Percentiles rank a stretch among this genome's conserved stretches.
These are phyloP conservation scores for Dichomitus squalens DNA, from an alignment of 1,284 basidiomycete genomes.

Conservation along the genomic window DNA sequence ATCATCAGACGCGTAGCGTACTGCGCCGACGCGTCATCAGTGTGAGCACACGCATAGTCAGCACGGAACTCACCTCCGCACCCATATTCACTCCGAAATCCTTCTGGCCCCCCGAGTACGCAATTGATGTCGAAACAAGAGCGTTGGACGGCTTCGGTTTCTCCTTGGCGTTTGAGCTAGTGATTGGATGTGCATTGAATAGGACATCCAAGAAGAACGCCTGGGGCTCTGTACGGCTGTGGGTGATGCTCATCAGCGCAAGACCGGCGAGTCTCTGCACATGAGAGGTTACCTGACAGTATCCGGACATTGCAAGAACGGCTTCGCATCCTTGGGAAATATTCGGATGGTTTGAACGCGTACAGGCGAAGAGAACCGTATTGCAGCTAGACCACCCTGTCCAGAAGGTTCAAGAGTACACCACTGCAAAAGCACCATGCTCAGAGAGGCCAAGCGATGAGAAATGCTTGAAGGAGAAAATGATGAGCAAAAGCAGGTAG, in stretches of 20 bases:
- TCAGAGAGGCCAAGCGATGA: background rate
- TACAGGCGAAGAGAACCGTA: constrained; percentile 65
- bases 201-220: constrained; percentile 73
- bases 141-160: constrained; percentile 64
- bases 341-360: constrained; percentile 63
- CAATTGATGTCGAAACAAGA: constrained; percentile 69
- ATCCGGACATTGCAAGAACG: constrained; percentile 61
- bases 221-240: constrained; percentile 63
- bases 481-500: background rate
- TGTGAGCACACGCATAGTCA: background rate
- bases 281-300: constrained; percentile 61
- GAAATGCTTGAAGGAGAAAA: background rate
- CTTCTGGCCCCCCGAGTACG: constrained; percentile 68
- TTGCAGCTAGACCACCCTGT: constrained; percentile 58
- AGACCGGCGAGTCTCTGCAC: background rate
- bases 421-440: constrained; percentile 61
- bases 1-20: constrained; percentile 79
- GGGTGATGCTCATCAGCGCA: background rate
- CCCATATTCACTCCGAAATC: constrained; percentile 75
- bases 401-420: constrained; percentile 63
- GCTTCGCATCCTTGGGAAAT: constrained; percentile 59
- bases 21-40: constrained; percentile 38
- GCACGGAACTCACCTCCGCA: constrained; percentile 37
- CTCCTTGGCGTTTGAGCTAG: constrained; percentile 53
- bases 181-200: constrained; percentile 62